These are phyloP conservation scores for Aspergillus kassunensis DNA, from an alignment of 495 filamentous ascomycete species.

Conservation along the genomic window DNA sequence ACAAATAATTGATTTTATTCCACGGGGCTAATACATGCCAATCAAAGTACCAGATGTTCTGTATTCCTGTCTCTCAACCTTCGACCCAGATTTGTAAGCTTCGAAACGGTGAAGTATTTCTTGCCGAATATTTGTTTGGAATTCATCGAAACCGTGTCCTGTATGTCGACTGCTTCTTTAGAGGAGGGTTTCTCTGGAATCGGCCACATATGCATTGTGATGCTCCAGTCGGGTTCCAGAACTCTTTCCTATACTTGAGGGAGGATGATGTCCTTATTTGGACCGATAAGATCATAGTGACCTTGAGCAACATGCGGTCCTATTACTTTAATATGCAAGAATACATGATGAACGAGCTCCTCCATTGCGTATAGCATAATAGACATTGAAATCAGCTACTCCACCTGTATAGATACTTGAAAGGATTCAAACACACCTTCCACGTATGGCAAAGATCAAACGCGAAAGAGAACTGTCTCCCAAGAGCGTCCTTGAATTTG, in stretches of 20 bases:
- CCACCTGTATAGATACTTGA: no score
- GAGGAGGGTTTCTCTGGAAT: slow-evolving; percentile 66
- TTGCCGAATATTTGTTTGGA: no score
- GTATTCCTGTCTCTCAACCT: no score
- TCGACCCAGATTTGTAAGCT: no score
- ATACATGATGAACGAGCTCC: slow-evolving; percentile 80
- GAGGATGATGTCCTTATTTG: slow-evolving; percentile 83
- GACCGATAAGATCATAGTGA: slow-evolving; percentile 80
- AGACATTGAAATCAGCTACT: no score
- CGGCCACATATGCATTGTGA: slow-evolving; percentile 98
- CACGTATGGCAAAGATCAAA: slow-evolving; percentile 76
- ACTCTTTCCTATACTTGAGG: slow-evolving; percentile 84
- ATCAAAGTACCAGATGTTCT: no score
- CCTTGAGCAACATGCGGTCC: slow-evolving; percentile 78
- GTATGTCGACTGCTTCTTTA: no score
- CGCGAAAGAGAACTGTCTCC: slow-evolving; percentile 81
- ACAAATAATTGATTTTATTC: no score
- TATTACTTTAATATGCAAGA: slow-evolving; percentile 77
- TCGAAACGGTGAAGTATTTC: no score
- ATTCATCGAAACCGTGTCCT: no score
- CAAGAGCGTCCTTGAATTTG: slow-evolving; percentile 84
- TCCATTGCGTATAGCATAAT: slow-evolving; percentile 80
- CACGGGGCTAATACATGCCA: no score
- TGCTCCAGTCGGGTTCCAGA: slow-evolving; percentile 79
- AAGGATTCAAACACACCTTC: slow-evolving; percentile 58